Evolutionary conservation across 352 stramenopile genomes (phyloP), one percentile per base, ranked within the genome.

Genomic region (Pythium angustatum): DNA sequence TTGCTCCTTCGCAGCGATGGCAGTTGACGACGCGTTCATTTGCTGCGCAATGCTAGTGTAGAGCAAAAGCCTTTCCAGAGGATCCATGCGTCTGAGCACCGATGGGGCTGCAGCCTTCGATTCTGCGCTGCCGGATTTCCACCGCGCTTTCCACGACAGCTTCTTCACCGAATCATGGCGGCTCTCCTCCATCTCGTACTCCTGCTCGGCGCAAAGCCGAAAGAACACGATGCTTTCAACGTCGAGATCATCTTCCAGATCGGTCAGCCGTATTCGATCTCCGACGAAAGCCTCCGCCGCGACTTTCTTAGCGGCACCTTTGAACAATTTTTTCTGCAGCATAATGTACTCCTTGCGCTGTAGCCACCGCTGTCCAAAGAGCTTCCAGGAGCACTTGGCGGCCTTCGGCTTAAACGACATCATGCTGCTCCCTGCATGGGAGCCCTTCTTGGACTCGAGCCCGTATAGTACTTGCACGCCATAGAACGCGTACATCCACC

Each of bases 161-260:
- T 89, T 91, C 66, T 88, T 79, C 2, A 78, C 73, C 3, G 84
- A 91, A 64, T 90, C 83, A 9, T 85, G 60, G 0, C 86, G 78
- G 44, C 68, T 83, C 15, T 77, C 75, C 66, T 95, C 84, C 51
- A 90, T 58, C 41, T 90, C 83, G 9, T 83, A 57, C 54, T 95
- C 86, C 65, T 83, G 71, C 0, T 69, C 64, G 0, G 84, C 83
- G 56, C 86, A 95, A 14, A 87, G 36, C 2, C 86, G 70, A 34
- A 93, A 95, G 57, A 95, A 95, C 1, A 93, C 84, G 58, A 95
- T 89, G 1, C 81, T 90, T 0, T 90, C 75, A 2, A 92, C 84
- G 53, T 89, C 77, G 31, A 95, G 55, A 19, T 76, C 73, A 30
- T 92, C 85, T 64, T 95, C 86, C 7, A 95, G 66, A 17, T 84